Conservation (phyloP, 1,284 basidiomycete genomes). For the Termitomyces sp. region DNA sequence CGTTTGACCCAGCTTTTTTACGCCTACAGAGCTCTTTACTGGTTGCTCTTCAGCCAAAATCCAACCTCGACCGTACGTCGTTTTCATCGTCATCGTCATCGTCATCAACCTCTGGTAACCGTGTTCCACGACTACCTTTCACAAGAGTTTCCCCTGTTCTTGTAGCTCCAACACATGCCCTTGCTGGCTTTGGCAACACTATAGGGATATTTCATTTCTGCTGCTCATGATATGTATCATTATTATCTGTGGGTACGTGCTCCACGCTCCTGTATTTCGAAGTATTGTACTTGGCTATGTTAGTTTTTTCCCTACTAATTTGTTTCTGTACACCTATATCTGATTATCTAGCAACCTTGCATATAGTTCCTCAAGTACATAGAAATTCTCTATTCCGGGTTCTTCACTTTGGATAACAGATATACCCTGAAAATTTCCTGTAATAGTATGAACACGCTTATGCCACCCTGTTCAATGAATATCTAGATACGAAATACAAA, state of each 20-base stretch:
- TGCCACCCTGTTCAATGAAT: neutral
- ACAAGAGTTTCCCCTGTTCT: slow-evolving; percentile 67
- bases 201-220: slow-evolving; percentile 58
- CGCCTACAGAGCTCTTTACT: slow-evolving; percentile 47
- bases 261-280: neutral
- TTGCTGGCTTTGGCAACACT: slow-evolving; percentile 79
- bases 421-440: too few species aligned
- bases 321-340: neutral
- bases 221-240: slow-evolving; percentile 6
- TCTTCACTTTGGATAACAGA: neutral
- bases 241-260: neutral
- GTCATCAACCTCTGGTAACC: slow-evolving; percentile 18
- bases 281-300: neutral
- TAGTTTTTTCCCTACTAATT: neutral
- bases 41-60: slow-evolving; percentile 32
- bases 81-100: slow-evolving; percentile 22
- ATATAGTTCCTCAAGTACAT: neutral
- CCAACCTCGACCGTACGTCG: slow-evolving; percentile 16
- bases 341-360: neutral
- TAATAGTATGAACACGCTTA: neutral
- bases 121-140: slow-evolving; percentile 64
- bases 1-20: slow-evolving; percentile 52
- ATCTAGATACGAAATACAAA: neutral
- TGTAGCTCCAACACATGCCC: slow-evolving; percentile 41
- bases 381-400: neutral